Evolutionary conservation across 2,329 filamentous ascomycete species (phyloP), one percentile per base, ranked within the genome.

Genomic region (Xylaria polymorpha): DNA sequence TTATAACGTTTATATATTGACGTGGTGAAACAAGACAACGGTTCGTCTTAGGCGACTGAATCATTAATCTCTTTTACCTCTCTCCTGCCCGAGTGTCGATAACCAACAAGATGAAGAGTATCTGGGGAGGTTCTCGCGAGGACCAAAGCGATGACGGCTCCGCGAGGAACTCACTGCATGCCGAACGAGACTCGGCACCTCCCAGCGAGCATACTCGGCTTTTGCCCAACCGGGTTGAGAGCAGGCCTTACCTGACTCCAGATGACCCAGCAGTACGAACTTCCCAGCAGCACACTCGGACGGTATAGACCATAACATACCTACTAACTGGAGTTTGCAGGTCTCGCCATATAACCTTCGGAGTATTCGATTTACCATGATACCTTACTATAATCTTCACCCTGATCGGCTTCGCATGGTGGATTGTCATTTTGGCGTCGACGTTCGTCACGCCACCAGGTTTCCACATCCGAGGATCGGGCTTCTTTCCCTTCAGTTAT

Each of bases 371-470:
- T 88, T 92, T 56, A 85, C 96, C 64, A 89, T n/a, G 94, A 78
- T 93, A 90, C 77, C 80, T 96, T 69, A 95, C 94, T 5, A 85
- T 97, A 64, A 75, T 93, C 44, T 92, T 98, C 77, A 85, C 95
- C 22, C 80, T 89, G 61, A 78, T 94, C 74, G 92, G 90, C 65
- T 94, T 97, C 76, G 76, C 94, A n/a, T 98, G 95, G 95, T 98
- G 96, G 95, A 86, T 93, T 10, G 80, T 98, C 63, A 85, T 97
- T 41, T 86, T 99, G n/a, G 89, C 98, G 18, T 94, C 93, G 64
- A 90, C 92, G 73, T 99, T 99, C 81, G 90, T 97, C 74, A 97
- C 93, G 62, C 94, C 94, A 15, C 95, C 95, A 0, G 91, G 91
- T 56, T 90, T 98, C 79, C 90, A 96, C 78, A 92, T 90, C 10